A percentile compares a stretch with the other conserved stretches of the same genome.
Evolutionary conservation across 1,284 basidiomycete genomes (phyloP).

Genomic region (Trametes polyzona): DNA sequence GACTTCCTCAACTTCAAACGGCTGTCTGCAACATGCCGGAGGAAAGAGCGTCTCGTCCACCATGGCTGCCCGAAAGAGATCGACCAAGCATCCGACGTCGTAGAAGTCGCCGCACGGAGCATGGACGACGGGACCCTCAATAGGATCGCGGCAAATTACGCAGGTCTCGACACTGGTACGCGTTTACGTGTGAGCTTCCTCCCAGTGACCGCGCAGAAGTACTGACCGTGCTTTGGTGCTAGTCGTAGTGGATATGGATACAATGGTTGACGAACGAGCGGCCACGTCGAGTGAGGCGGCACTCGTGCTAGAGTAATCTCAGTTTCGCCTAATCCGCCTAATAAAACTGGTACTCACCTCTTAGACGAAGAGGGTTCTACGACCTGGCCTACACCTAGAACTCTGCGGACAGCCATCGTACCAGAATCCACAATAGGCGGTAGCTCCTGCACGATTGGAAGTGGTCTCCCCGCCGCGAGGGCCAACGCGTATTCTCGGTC

Average conservation of each 20-base stretch:
- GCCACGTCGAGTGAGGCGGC: neutral
- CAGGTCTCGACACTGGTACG: no score
- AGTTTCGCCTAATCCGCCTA: no score
- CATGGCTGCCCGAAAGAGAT: constrained; percentile 42
- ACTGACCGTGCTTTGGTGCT: constrained; percentile 3
- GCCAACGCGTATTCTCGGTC: constrained; percentile 43
- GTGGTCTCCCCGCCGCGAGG: constrained; percentile 31
- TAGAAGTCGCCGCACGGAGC: constrained; percentile 45
- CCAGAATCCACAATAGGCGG: no score
- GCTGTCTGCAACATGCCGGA: constrained; percentile 44
- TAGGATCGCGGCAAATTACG: constrained; percentile 37
- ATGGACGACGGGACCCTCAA: constrained; percentile 26
- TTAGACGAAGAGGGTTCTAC: no score
- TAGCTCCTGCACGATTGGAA: no score
- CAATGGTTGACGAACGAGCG: neutral
- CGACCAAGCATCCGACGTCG: constrained; percentile 41
- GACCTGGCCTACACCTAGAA: no score
- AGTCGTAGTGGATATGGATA: neutral
- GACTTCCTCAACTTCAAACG: constrained; percentile 35
- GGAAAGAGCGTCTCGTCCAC: constrained; percentile 49
- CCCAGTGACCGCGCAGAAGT: no score
- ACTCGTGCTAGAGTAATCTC: neutral
- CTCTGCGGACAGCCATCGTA: no score
- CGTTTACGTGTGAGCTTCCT: no score
- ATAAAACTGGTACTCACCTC: constrained; percentile 1